Base-by-base conservation (phyloP, 2,329 filamentous ascomycete species). In the Stenocarpella maydis region DNA sequence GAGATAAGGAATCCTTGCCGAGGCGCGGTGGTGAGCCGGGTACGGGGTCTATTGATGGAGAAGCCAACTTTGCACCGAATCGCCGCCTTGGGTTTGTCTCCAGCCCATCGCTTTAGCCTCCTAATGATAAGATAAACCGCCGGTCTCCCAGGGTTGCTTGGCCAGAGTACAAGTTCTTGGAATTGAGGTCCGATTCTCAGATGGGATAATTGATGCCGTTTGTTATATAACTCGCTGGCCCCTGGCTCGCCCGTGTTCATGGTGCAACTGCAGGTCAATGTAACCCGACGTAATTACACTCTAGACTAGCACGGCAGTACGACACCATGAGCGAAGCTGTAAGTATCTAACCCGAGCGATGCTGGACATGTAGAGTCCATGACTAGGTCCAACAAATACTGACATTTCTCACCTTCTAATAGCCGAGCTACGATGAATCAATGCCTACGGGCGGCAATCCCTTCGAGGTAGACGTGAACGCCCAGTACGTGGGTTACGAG, bases 401-500 rank as follows among this genome's bases (percentile, higher is more conserved):
- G 31, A 71, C 17, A 26, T 15, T 47, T 9, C 8, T 7, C 28
- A 1, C 15, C 24, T 4, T 4, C 39, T 31, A 4, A 39, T 14
- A 74, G 73, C 73, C 73, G 6, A 71, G 55, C 8, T 74, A 71
- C 34, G 69, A 75, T 47, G 71, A 65, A 9, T 75, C 74, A 49
- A 53, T 71, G 66, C 74, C 74, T 43, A 21, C 58, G n/a, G 76
- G 76, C 47, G 76, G 76, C 65, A 74, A 76, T 67, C 71, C 75
- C 3, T 71, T 74, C 37, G 72, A 74, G 55, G 68, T 72, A 50
- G 73, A 76, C 65, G 74, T 76, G 26, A 76, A 91, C 73, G 78
- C 83, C 14, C 87, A 88, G 74, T 91, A 88, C 76, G 78, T 77
- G 28, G 88, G 88, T 9, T 79, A 84, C 68, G 88, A 91, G 75